Base-by-base conservation (phyloP, 2,329 filamentous ascomycete species). In the Paraconiothyrium brasiliense region DNA sequence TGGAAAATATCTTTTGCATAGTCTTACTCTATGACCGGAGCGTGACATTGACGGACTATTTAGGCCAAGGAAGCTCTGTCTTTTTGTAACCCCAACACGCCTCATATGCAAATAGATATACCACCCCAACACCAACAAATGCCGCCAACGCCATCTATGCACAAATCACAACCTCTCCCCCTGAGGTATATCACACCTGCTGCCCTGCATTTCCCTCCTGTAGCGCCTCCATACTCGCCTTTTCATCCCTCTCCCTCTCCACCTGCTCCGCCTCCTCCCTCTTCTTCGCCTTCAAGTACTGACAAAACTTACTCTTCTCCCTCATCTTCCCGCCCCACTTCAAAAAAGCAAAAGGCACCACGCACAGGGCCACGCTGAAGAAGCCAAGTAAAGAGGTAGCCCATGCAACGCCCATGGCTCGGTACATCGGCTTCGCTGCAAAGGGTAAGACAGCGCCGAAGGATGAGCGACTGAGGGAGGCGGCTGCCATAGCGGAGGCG, bases 401-500 rank as follows among this genome's bases (percentile, higher is more conserved):
- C 91, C 91, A 93, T 63, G 90, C 87, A 61, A 89, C 86, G 16
- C 91, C 91, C 27, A 94, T 82, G 30, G 80, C 84, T 9, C 85
- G 75, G 72, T 93, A 94, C 89, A 94, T 80, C 0, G 82, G 81
- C 51, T 71, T 73, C 32, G 81, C 79, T 0, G 81, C 82, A 66
- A 84, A 84, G 9, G 82, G 82, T 24, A 84, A 57, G 2, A 81
- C 75, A 0, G 92, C 92, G 62, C 90, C 93, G 81, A 96, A 95
- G 22, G 85, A 83, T 66, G 90, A 93, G 57, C 94, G 86, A 60
- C 91, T 86, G 76, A 95, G 92, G 50, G 90, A 90, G 72, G 97
- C 95, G 48, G 93, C 92, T 13, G 93, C 92, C 77, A 97, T 84
- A 4, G 93, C 92, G 60, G 86, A 89, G 50, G 91, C 91, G 30